Percentiles rank a stretch among this genome's conserved stretches.
Evolutionary conservation across 2,329 filamentous ascomycete genomes (phyloP).

Genomic region (Plectosphaerella cucumerina): DNA sequence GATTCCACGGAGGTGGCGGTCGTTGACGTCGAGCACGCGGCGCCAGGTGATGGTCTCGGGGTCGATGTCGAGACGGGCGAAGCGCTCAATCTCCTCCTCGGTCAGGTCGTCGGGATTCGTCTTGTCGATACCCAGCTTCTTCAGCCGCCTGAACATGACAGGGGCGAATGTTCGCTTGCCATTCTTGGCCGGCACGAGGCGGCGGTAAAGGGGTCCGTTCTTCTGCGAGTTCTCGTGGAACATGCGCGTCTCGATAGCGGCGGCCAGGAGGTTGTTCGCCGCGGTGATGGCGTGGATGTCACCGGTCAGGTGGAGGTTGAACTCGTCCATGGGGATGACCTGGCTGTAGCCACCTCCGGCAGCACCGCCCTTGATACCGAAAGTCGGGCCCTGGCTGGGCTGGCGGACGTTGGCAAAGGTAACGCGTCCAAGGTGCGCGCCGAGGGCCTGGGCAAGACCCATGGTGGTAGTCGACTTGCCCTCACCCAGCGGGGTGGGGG

Average conservation of each 20-base stretch:
- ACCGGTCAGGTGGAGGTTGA: constrained; percentile 95
- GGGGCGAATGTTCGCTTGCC: constrained; percentile 83
- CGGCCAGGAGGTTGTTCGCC: constrained; percentile 93
- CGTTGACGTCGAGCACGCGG: constrained; percentile 94
- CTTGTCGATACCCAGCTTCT: constrained; percentile 95
- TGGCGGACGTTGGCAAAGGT: constrained; percentile 96
- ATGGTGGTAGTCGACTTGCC: constrained; percentile 98
- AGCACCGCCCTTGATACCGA: constrained; percentile 97
- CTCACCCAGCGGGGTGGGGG: constrained; percentile 92
- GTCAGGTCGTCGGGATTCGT: constrained; percentile 89
- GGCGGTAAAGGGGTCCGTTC: constrained; percentile 79
- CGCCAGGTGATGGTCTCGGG: constrained; percentile 97
- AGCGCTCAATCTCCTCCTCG: constrained; percentile 79
- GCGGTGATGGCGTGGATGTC: constrained; percentile 97
- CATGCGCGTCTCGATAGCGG: constrained; percentile 95
- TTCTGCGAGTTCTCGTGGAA: constrained; percentile 97
- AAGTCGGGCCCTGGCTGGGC: constrained; percentile 94
- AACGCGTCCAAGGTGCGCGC: constrained; percentile 80
- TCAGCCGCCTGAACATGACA: constrained; percentile 87
- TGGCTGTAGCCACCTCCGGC: constrained; percentile 98
- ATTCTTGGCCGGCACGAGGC: constrained; percentile 85
- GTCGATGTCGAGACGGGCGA: constrained; percentile 94
- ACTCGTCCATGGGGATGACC: constrained; percentile 99
- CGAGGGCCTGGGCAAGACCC: constrained; percentile 88
- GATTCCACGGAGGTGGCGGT: constrained; percentile 85